Evolutionary conservation across 1,139 yeast species (phyloP).

Genomic region (Blastobotrys capitulatus): DNA sequence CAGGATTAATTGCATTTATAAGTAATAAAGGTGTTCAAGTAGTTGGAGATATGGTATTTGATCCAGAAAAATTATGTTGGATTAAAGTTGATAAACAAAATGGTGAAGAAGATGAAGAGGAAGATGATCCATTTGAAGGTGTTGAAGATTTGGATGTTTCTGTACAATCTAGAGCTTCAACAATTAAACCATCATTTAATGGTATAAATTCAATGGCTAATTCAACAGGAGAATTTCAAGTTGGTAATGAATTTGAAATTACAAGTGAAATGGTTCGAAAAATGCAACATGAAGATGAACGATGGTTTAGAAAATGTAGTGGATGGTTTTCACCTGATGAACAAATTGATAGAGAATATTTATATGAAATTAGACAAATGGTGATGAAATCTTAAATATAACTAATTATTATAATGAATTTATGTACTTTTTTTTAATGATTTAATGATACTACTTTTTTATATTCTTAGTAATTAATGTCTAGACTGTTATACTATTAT

Average conservation of each 20-base stretch:
- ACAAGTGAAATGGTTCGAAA: slow-evolving; percentile 38
- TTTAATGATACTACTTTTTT: too few relatives aligned
- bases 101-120: slow-evolving; percentile 19
- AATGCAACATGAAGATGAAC: slow-evolving; percentile 47
- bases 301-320: slow-evolving; percentile 43
- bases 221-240: slow-evolving; percentile 20
- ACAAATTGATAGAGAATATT: slow-evolving; percentile 37
- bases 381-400: slow-evolving; percentile 31
- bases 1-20: slow-evolving; percentile 36
- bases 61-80: slow-evolving; percentile 55
- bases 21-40: slow-evolving; percentile 34
- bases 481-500: too few relatives aligned
- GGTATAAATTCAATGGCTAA: not conserved
- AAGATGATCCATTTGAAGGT: slow-evolving; percentile 48
- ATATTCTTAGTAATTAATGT: too few relatives aligned
- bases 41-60: slow-evolving; percentile 56
- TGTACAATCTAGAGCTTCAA: slow-evolving; percentile 5
- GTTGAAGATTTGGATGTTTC: slow-evolving; percentile 40
- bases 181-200: not conserved
- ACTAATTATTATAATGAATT: too few relatives aligned
- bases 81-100: slow-evolving; percentile 30
- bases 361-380: slow-evolving; percentile 53
- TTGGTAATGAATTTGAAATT: slow-evolving; percentile 42
- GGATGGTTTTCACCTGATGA: slow-evolving; percentile 50
- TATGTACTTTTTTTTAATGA: too few relatives aligned